Evolutionary conservation across 192 early-diverging fungal genomes (phyloP).

Genomic region (Backusella psychrophila): DNA sequence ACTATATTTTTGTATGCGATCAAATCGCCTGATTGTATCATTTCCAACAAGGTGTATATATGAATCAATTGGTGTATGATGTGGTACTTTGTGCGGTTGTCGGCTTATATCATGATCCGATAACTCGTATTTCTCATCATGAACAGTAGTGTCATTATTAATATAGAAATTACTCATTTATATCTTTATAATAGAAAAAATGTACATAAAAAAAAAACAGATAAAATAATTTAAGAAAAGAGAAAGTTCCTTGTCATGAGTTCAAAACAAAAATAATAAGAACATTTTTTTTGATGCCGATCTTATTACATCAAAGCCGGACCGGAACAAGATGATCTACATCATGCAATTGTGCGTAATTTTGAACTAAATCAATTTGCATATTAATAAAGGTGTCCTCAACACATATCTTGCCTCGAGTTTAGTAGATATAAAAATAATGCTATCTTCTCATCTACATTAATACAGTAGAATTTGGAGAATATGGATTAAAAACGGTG

Average conservation of each 20-base stretch:
- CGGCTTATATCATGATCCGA: neutral
- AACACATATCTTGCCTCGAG: too few species aligned
- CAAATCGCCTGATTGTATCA: neutral
- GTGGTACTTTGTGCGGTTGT: neutral
- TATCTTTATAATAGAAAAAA: neutral
- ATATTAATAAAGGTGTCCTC: too few species aligned
- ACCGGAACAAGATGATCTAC: neutral
- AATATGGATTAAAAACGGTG: too few species aligned
- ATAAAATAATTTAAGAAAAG: neutral
- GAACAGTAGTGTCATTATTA: neutral
- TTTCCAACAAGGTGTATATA: neutral
- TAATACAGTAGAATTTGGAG: too few species aligned
- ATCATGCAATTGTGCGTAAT: neutral
- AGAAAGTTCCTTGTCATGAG: neutral
- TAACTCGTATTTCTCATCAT: neutral
- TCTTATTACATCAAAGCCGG: neutral
- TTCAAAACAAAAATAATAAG: neutral
- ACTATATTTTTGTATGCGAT: neutral
- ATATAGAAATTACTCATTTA: neutral
- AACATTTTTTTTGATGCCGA: neutral
- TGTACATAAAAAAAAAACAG: neutral
- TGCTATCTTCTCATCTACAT: too few species aligned
- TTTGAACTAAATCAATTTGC: too few species aligned
- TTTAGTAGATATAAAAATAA: too few species aligned
- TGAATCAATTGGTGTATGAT: neutral